These are phyloP conservation scores for Arachnomyces sp. DNA, from an alignment of 2,329 filamentous ascomycete genomes.

Conservation along the genomic window DNA sequence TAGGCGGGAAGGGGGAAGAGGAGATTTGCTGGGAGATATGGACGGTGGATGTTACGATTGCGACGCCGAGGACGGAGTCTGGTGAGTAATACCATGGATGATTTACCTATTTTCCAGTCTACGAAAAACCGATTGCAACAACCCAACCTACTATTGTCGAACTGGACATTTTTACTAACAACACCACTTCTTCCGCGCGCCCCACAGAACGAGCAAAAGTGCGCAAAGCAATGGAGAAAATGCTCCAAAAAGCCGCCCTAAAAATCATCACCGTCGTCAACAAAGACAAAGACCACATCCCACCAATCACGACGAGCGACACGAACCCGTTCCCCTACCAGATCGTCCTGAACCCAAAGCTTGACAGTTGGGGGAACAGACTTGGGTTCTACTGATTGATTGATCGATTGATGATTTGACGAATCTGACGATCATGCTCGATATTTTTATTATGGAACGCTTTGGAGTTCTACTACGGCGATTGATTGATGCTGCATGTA, in stretches of 20 bases:
- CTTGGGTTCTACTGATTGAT: conserved; percentile 61
- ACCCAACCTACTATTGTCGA: neutral
- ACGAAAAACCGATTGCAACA: conserved; percentile 4
- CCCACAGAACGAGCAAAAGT: conserved; percentile 72
- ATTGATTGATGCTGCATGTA: neutral
- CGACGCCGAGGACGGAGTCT: conserved; percentile 77
- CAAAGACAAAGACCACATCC: conserved; percentile 87
- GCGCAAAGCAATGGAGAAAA: conserved; percentile 82
- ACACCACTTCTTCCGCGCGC: no score
- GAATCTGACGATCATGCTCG: no score
- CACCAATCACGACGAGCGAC: conserved; percentile 86
- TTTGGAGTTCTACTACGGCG: neutral
- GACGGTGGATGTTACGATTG: conserved; percentile 88
- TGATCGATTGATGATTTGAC: neutral
- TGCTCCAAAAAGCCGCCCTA: conserved; percentile 74
- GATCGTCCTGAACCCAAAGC: conserved; percentile 78
- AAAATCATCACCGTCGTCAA: conserved; percentile 87
- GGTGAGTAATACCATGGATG: conserved; percentile 56
- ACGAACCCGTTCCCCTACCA: conserved; percentile 92
- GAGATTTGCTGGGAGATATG: conserved; percentile 96
- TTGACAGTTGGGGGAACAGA: conserved; percentile 67
- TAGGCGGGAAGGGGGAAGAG: conserved; percentile 62
- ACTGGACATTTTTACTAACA: conserved; percentile 3
- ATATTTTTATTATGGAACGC: no score
- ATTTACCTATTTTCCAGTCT: conserved; percentile 7